These are phyloP conservation scores for Xerocomellus intermedius DNA, from an alignment of 768 basidiomycete genomes.

Conservation along the genomic window DNA sequence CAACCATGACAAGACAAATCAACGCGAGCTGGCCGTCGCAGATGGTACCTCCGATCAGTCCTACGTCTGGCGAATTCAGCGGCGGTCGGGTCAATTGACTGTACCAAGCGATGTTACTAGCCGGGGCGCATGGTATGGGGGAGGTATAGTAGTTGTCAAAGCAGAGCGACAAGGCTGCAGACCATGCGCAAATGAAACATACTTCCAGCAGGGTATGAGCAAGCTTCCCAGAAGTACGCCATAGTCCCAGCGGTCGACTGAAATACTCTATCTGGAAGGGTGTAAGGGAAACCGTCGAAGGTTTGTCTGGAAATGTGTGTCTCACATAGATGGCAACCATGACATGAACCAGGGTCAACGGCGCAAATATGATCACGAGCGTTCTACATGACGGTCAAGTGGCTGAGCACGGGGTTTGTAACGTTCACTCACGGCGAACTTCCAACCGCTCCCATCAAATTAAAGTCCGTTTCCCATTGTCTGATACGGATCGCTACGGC, in stretches of 20 bases:
- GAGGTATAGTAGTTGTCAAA: slow-evolving; percentile 95
- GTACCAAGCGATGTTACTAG: slow-evolving; percentile 68
- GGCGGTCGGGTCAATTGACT: slow-evolving; percentile 53
- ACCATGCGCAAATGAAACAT: slow-evolving; percentile 92
- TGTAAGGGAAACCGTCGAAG: slow-evolving; percentile 17
- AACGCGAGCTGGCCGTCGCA: slow-evolving; percentile 77
- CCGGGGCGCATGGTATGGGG: slow-evolving; percentile 69
- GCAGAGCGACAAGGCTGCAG: slow-evolving; percentile 79
- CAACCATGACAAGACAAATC: slow-evolving; percentile 74
- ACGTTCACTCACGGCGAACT: slow-evolving; percentile 67
- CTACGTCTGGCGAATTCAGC: slow-evolving; percentile 31
- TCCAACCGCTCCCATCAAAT: slow-evolving; percentile 70
- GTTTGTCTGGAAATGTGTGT: slow-evolving; percentile 9
- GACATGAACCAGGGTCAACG: slow-evolving; percentile 80
- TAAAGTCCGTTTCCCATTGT: slow-evolving; percentile 45
- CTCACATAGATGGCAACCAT: slow-evolving; percentile 83
- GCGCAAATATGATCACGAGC: slow-evolving; percentile 82
- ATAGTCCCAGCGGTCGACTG: slow-evolving; percentile 86
- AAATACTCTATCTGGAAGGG: slow-evolving; percentile 81
- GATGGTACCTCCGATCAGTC: slow-evolving; percentile 53
- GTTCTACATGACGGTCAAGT: slow-evolving; percentile 42
- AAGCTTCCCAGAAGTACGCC: slow-evolving; percentile 85
- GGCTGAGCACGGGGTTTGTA: not conserved
- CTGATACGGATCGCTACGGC: slow-evolving; percentile 79
- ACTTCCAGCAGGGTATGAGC: slow-evolving; percentile 86